These are phyloP conservation scores for Tillandsia leiboldiana DNA, from an alignment of 176 grass and related monocot species.

Conservation along the genomic window DNA sequence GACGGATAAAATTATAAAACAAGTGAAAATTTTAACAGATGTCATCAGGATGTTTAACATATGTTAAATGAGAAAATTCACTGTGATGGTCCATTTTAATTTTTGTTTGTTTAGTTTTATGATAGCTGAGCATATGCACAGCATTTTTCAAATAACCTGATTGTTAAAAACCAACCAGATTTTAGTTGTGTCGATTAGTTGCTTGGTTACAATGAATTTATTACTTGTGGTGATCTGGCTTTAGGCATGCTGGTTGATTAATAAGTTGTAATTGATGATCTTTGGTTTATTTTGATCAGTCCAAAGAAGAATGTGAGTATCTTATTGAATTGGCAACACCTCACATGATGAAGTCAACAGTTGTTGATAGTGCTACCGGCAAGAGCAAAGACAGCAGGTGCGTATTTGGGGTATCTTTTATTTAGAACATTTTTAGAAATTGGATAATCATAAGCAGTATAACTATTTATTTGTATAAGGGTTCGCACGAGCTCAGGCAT, in stretches of 20 bases:
- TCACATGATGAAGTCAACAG: constrained; percentile 84
- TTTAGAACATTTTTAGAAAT: not conserved
- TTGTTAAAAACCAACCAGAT: not conserved
- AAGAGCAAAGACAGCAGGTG: constrained; percentile 88
- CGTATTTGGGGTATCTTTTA: not conserved
- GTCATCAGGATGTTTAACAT: too few relatives aligned
- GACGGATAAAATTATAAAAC: too few relatives aligned
- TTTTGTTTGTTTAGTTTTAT: too few relatives aligned
- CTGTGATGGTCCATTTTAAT: too few relatives aligned
- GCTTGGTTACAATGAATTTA: too few relatives aligned
- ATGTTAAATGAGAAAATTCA: too few relatives aligned
- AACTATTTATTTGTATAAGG: constrained; percentile 22
- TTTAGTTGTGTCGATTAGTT: too few relatives aligned
- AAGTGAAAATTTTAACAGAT: too few relatives aligned
- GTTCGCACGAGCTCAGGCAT: constrained; percentile 93
- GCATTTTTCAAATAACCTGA: not conserved
- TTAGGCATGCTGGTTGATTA: not conserved
- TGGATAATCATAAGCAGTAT: not conserved
- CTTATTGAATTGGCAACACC: constrained; percentile 72
- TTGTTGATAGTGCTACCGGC: constrained; percentile 76
- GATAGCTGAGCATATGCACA: too few relatives aligned
- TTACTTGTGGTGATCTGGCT: not conserved
- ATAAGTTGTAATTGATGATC: not conserved
- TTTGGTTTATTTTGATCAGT: constrained; percentile 26
- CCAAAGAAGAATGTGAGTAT: constrained; percentile 89